phyloP scores from a whole-genome alignment of 129 eudicot species.

The Arctium minus region DNA sequence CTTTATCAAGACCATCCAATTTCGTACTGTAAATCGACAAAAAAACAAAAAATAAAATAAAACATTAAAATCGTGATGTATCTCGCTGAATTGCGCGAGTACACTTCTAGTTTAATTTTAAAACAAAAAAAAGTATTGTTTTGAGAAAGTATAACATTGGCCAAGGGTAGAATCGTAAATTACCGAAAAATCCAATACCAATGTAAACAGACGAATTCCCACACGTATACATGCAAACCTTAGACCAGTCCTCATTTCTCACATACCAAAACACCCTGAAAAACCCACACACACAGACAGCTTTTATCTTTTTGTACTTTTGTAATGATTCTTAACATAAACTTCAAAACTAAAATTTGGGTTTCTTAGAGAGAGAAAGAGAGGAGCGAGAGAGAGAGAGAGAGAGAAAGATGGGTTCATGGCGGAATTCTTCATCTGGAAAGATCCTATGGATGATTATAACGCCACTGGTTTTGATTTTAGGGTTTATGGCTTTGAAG shows the following conservation, averaged over 20 bases:
- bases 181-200: not conserved
- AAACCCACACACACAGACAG: not conserved
- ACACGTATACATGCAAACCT: slow-evolving; percentile 27
- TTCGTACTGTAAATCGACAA: no score
- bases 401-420: slow-evolving; percentile 9
- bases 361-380: not conserved
- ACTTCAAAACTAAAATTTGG: not conserved
- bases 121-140: not conserved
- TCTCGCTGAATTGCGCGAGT: no score
- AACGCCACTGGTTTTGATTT: slow-evolving; percentile 17
- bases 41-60: no score
- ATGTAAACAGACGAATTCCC: slow-evolving; percentile 16
- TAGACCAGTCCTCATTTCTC: not conserved
- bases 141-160: not conserved
- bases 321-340: not conserved
- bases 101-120: not conserved
- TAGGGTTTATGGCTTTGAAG: slow-evolving; percentile 20
- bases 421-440: slow-evolving; percentile 19
- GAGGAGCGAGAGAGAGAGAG: not conserved
- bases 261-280: slow-evolving; percentile 6
- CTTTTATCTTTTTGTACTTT: not conserved
- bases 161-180: not conserved
- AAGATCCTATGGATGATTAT: slow-evolving; percentile 16
- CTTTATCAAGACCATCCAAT: no score
- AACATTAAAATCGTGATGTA: no score